Conservation (phyloP, 2,329 filamentous ascomycete genomes). For the Pyrenochaeta sp. region DNA sequence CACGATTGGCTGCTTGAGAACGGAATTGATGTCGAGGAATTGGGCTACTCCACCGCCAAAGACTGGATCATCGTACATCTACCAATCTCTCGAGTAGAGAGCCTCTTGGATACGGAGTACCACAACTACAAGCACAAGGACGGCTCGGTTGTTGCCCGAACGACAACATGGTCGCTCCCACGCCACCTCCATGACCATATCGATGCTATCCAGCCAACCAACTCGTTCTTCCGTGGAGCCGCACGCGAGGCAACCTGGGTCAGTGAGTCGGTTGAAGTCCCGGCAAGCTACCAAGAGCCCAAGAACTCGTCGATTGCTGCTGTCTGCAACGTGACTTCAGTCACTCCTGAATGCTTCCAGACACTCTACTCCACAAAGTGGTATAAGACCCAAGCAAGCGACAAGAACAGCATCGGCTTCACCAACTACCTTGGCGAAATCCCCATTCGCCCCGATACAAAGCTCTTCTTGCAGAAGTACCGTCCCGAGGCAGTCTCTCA, state of each 20-base stretch:
- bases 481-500: conserved; percentile 58
- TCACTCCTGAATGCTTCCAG: conserved; percentile 62
- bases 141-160: conserved; percentile 60
- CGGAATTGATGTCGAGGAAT: conserved; percentile 56
- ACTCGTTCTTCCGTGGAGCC: conserved; percentile 58
- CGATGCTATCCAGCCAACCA: conserved; percentile 68
- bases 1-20: conserved; percentile 64
- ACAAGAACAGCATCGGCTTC: conserved; percentile 57
- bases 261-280: conserved; percentile 28
- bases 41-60: conserved; percentile 60
- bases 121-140: conserved; percentile 62
- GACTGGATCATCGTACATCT: conserved; percentile 65
- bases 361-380: conserved; percentile 63
- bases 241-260: conserved; percentile 34
- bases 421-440: conserved; percentile 60
- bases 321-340: conserved; percentile 60
- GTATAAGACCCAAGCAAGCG: conserved; percentile 56
- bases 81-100: conserved; percentile 60
- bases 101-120: conserved; percentile 60
- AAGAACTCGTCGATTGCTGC: conserved; percentile 42
- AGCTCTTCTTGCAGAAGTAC: conserved; percentile 63
- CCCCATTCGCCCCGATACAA: conserved; percentile 63
- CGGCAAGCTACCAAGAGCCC: conserved; percentile 35
- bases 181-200: conserved; percentile 64
- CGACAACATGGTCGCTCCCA: conserved; percentile 66